Conservation (phyloP, 306 rosid genomes). For the Abrus pulchellus region DNA sequence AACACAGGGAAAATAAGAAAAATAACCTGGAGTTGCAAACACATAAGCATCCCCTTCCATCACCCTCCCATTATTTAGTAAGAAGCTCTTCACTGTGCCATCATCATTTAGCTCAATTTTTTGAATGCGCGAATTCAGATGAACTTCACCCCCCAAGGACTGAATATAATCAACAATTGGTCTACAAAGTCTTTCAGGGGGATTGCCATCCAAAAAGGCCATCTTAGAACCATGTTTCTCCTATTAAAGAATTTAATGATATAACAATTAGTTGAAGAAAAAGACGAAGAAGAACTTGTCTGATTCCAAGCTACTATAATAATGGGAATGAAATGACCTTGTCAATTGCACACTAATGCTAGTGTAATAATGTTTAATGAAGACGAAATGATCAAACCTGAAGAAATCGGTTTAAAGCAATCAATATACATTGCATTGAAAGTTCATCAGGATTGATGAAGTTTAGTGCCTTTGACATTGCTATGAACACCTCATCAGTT, state of each 20-base stretch:
- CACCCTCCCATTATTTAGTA: slow-evolving; percentile 70
- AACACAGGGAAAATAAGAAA: slow-evolving; percentile 23
- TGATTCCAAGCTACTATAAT: slow-evolving; percentile 31
- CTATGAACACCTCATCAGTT: slow-evolving; percentile 97
- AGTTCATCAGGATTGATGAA: slow-evolving; percentile 98
- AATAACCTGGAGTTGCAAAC: slow-evolving; percentile 89
- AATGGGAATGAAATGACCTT: slow-evolving; percentile 30
- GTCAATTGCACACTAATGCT: background rate
- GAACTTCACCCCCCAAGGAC: slow-evolving; percentile 92
- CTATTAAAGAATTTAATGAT: slow-evolving; percentile 55
- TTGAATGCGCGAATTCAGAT: slow-evolving; percentile 82
- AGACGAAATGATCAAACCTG: slow-evolving; percentile 69
- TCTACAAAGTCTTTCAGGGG: slow-evolving; percentile 97
- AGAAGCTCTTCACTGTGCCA: slow-evolving; percentile 83
- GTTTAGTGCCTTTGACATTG: slow-evolving; percentile 99
- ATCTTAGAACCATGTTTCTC: slow-evolving; percentile 99
- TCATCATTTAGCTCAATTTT: slow-evolving; percentile 84
- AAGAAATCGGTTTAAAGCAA: slow-evolving; percentile 95
- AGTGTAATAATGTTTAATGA: slow-evolving; percentile 17
- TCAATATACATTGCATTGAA: slow-evolving; percentile 98
- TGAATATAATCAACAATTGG: slow-evolving; percentile 89
- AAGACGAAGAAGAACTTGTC: slow-evolving; percentile 3
- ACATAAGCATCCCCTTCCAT: slow-evolving; percentile 93
- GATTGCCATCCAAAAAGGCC: slow-evolving; percentile 98
- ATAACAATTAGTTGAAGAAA: slow-evolving; percentile 32